Conservation (phyloP, 257 asterid genomes). For the Penstemon barbatus region DNA sequence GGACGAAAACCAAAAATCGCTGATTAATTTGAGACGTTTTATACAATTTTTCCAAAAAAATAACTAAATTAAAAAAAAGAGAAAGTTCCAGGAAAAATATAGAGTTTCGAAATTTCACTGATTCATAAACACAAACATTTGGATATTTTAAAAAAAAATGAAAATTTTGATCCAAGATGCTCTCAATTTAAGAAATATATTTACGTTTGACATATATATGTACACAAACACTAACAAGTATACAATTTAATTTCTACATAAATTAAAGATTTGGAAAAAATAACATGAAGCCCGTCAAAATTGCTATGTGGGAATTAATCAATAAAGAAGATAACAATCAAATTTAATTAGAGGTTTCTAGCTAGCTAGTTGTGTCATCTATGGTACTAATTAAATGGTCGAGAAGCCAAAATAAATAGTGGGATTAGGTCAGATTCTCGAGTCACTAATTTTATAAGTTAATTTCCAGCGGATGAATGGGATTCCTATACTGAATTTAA, state of each 20-base stretch:
- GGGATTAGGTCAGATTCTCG: not conserved
- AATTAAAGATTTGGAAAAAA: not conserved
- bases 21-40: too few species aligned
- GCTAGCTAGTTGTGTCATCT: too few species aligned
- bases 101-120: too few species aligned
- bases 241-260: too few species aligned
- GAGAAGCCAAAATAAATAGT: not conserved
- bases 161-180: not conserved
- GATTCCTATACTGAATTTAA: not conserved
- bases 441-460: slow-evolving; percentile 3
- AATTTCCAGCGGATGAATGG: not conserved
- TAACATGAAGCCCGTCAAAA: not conserved
- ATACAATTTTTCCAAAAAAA: too few species aligned
- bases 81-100: too few species aligned
- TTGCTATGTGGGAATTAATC: not conserved
- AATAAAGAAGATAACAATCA: slow-evolving; percentile 10
- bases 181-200: not conserved
- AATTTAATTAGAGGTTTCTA: slow-evolving; percentile 5
- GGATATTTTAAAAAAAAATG: not conserved
- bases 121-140: not conserved
- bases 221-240: not conserved
- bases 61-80: too few species aligned
- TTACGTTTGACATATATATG: not conserved
- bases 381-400: slow-evolving; percentile 1
- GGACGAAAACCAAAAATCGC: too few species aligned